Evolutionary conservation across 176 grass and related monocot species (phyloP).

Genomic region (Aegilops speltoides): DNA sequence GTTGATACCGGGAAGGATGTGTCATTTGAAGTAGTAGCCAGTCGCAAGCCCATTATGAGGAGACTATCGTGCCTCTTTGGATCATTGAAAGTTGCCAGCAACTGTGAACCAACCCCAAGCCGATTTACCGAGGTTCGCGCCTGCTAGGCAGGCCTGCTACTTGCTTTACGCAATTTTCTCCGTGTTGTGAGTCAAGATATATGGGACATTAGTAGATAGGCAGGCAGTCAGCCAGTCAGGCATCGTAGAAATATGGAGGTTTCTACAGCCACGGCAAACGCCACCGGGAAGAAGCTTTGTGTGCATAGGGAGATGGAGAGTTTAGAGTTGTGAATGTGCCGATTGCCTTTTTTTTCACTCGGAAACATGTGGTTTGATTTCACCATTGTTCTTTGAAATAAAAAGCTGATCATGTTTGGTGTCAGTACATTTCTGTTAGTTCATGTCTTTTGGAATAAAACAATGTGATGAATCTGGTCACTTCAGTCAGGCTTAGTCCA

Average conservation of each 20-base stretch:
- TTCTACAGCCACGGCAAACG: slow-evolving; percentile 32
- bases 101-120: slow-evolving; percentile 45
- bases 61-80: slow-evolving; percentile 79
- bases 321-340: slow-evolving; percentile 33
- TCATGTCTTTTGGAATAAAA: neutral
- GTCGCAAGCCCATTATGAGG: slow-evolving; percentile 59
- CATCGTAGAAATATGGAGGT: slow-evolving; percentile 21
- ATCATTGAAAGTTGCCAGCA: slow-evolving; percentile 55
- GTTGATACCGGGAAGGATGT: slow-evolving; percentile 31
- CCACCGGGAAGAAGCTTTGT: slow-evolving; percentile 40
- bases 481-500: too few relatives aligned
- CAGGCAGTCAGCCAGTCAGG: slow-evolving; percentile 25
- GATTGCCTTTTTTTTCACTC: slow-evolving; percentile 27
- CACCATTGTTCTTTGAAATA: slow-evolving; percentile 31
- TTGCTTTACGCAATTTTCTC: slow-evolving; percentile 23
- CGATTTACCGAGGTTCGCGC: slow-evolving; percentile 52
- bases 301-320: slow-evolving; percentile 40
- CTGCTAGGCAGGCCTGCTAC: slow-evolving; percentile 41
- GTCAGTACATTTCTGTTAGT: neutral
- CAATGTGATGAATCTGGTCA: neutral
- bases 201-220: slow-evolving; percentile 13
- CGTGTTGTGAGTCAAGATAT: slow-evolving; percentile 23
- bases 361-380: slow-evolving; percentile 30
- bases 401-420: neutral
- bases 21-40: slow-evolving; percentile 28